Conservation (phyloP, 2,329 filamentous ascomycete genomes). For the Cytospora paraplurivora region DNA sequence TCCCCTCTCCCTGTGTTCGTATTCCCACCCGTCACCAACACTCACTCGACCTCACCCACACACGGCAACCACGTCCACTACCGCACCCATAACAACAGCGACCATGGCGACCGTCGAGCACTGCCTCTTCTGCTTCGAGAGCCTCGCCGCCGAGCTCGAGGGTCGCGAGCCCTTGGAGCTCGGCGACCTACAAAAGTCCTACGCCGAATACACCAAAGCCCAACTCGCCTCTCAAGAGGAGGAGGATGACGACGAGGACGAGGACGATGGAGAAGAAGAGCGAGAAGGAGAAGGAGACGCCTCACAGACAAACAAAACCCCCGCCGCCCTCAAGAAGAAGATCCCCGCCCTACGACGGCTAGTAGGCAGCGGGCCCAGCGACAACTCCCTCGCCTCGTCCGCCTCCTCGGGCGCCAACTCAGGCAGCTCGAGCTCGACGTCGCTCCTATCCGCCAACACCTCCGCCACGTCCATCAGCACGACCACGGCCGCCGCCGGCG, state of each 20-base stretch:
- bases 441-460: slow-evolving; percentile 33
- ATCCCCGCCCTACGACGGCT: slow-evolving; percentile 48
- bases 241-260: slow-evolving; percentile 27
- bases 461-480: slow-evolving; percentile 41
- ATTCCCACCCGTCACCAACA: no score
- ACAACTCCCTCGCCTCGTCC: slow-evolving; percentile 38
- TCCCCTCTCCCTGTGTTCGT: neutral
- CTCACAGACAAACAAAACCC: neutral
- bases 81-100: slow-evolving; percentile 41
- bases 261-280: neutral
- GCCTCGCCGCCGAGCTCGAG: slow-evolving; percentile 74
- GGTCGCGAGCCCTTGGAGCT: slow-evolving; percentile 68
- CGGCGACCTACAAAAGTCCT: slow-evolving; percentile 69
- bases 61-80: neutral
- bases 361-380: slow-evolving; percentile 35
- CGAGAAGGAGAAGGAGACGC: no score
- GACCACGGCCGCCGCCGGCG: slow-evolving; percentile 48
- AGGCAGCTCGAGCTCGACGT: slow-evolving; percentile 39
- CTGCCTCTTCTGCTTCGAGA: slow-evolving; percentile 93
- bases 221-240: slow-evolving; percentile 33
- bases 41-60: neutral
- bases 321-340: slow-evolving; percentile 36
- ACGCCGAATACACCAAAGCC: slow-evolving; percentile 43
- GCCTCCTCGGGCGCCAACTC: slow-evolving; percentile 31
- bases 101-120: slow-evolving; percentile 82